Base-by-base conservation (phyloP, 345 rosid species). In the Schrenkiella parvula region DNA sequence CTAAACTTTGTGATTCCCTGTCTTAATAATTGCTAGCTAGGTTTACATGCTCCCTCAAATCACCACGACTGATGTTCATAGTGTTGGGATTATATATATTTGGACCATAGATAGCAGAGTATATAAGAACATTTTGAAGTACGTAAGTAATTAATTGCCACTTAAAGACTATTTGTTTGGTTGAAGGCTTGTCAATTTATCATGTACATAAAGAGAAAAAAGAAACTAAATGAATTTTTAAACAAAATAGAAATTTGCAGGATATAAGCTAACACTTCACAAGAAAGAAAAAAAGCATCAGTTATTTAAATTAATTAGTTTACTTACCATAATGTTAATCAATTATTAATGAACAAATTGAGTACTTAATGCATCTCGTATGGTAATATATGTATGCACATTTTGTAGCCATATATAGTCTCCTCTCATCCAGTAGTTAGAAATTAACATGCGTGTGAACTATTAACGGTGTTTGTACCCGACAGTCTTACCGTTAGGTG, bases 391-490 rank as follows among this genome's bases (percentile, higher is more conserved):
- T n/a, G 14, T 50, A 60, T 60, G 22, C 66, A 41, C 37, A 25
- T 5, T 48, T 6, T 58, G 66, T 26, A 25, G 23, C 42, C 42
- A 19, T 41, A 8, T 17, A 46, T 23, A 26, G 3, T 62, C 37
- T 43, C 38, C 6, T 43, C 28, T 18, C 29, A 19, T 31, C 56
- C 43, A 64, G 21, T 15, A 43, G 31, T 32, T 64, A 12, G 13
- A 43, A 29, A 43, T 17, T 43, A 44, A 31, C 19, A 19, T 34
- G 56, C 29, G 21, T 31, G 43, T 64, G 68, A 31, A 42, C 2
- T n/a, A 42, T 31, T 29, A 64, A 64, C 68, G 68, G 42, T 31
- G 63, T 55, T 55, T 17, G 42, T 55, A 41, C 32, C 61, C 41
- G 61, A 32, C 8, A 42, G 23, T 17, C 25, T 41, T 41, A 44